Evolutionary conservation across 75 land plant species (phyloP).

Genomic region (Isoetes taiwanensis): DNA sequence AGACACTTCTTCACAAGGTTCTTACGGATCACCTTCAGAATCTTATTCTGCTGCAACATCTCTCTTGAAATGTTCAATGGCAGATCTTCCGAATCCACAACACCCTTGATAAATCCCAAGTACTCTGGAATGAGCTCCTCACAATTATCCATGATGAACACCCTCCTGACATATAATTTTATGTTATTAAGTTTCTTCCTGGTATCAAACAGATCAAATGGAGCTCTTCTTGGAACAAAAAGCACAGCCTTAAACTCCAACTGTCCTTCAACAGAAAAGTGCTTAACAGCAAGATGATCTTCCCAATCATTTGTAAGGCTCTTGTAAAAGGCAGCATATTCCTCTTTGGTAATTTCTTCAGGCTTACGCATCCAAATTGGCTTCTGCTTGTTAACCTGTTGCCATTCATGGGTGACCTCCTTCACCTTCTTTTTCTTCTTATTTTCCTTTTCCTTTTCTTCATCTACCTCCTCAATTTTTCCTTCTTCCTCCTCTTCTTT

Average conservation of each 20-base stretch:
- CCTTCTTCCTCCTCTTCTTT: neutral
- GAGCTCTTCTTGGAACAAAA: neutral
- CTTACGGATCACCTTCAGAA: slow-evolving; percentile 6
- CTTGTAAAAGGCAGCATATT: neutral
- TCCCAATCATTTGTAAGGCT: neutral
- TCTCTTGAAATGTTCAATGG: slow-evolving; percentile 1
- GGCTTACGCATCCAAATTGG: neutral
- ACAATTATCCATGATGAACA: neutral
- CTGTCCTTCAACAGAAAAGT: neutral
- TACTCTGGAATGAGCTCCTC: slow-evolving; percentile 5
- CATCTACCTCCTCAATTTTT: neutral
- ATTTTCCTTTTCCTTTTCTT: neutral
- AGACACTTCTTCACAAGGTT: slow-evolving; percentile 4
- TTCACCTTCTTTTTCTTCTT: neutral
- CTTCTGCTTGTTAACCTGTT: neutral
- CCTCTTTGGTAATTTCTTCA: neutral
- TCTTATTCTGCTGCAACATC: slow-evolving; percentile 6
- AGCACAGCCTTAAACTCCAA: neutral
- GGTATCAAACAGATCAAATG: neutral
- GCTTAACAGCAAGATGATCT: neutral
- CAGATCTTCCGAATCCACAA: slow-evolving; percentile 3
- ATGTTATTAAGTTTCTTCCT: neutral
- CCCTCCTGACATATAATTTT: neutral
- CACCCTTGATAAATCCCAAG: neutral
- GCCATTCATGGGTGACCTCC: neutral